A percentile compares a stretch with the other conserved stretches of the same genome.
phyloP scores from a whole-genome alignment of 345 rosid species.

The Eutrema japonicum region DNA sequence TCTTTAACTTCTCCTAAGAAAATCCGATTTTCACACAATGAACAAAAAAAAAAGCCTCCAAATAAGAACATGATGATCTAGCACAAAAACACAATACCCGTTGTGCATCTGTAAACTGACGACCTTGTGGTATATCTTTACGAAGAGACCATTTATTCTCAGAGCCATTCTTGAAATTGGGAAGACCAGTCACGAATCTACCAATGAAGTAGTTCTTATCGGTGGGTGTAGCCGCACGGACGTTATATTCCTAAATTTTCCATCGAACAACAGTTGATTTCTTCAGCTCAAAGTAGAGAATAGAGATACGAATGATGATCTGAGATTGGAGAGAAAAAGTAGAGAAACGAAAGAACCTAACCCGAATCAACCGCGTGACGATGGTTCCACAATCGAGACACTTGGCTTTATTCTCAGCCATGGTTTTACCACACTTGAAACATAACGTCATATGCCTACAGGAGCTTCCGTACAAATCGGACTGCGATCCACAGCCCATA shows the following conservation, averaged over 20 bases:
- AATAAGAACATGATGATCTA: neutral
- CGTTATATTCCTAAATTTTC: conserved; percentile 70
- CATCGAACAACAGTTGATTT: too few relatives aligned
- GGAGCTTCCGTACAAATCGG: conserved; percentile 82
- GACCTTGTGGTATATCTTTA: conserved; percentile 92
- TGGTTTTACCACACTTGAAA: conserved; percentile 80
- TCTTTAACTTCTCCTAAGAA: conserved; percentile 83
- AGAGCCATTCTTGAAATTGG: conserved; percentile 76
- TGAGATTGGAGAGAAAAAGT: neutral
- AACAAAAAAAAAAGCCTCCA: neutral
- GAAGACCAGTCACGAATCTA: conserved; percentile 78
- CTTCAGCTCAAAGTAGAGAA: neutral
- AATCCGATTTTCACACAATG: neutral
- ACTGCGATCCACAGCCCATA: conserved; percentile 69
- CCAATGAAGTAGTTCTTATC: conserved; percentile 93
- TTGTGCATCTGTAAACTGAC: conserved; percentile 74
- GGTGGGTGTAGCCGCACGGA: conserved; percentile 60
- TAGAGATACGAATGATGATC: neutral
- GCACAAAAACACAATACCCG: conserved; percentile 52
- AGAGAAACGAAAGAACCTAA: conserved; percentile 28
- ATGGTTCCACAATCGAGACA: conserved; percentile 82
- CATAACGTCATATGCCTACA: conserved; percentile 98
- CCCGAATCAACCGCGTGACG: conserved; percentile 84
- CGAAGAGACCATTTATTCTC: conserved; percentile 91
- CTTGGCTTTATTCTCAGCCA: conserved; percentile 79